Base-by-base conservation (phyloP, 768 basidiomycete species). In the Sutorius australiensis region DNA sequence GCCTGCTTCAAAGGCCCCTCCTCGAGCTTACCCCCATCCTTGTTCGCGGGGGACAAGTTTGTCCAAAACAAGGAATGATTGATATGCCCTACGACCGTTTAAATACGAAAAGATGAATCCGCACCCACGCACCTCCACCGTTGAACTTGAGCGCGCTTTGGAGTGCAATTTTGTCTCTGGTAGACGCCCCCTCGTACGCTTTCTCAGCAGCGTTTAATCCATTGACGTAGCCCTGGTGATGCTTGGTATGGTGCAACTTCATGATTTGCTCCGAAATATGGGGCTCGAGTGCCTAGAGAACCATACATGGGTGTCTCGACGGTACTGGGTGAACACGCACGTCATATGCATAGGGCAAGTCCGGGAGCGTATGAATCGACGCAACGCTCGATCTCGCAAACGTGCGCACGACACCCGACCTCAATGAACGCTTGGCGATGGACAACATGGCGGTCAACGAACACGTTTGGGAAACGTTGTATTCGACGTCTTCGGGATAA, bases 61-160 rank as follows among this genome's bases (percentile, higher is more conserved):
- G 87, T 91, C 97, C 97, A 99, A 80, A 99, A 99, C 32, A 98
- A 77, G 13, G 93, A 83, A 72, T 95, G 94, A 72, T 97, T 97
- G 68, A 95, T 92, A 66, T 95, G 93, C 3, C 92, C 90, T 61
- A 13, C 4, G 24, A 2, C 24, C 24, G 19, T 39, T 11, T 13
- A 9, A 31, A 41, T 13, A 11, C 4, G 5, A 28, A 28, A 3
- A 24, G 27, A 36, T 5, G 5, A 24, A 24, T 24, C 24, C 24
- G 24, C 24, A 27, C 5, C 12, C 3, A 61, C 77, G 14, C 47
- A 82, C 92, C 92, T 64, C 95, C 95, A n/a, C 95, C 95, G 70
- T 97, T 95, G 74, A 98, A 99, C 75, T 93, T 98, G 67, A 99
- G 76, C 9, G 95, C 94, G 13, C 87, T 75, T 70, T 98, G 95